A percentile compares a stretch with the other conserved stretches of the same genome.
These are phyloP conservation scores for Papiliotrema terrestris DNA, from an alignment of 1,284 basidiomycete species.

Conservation along the genomic window DNA sequence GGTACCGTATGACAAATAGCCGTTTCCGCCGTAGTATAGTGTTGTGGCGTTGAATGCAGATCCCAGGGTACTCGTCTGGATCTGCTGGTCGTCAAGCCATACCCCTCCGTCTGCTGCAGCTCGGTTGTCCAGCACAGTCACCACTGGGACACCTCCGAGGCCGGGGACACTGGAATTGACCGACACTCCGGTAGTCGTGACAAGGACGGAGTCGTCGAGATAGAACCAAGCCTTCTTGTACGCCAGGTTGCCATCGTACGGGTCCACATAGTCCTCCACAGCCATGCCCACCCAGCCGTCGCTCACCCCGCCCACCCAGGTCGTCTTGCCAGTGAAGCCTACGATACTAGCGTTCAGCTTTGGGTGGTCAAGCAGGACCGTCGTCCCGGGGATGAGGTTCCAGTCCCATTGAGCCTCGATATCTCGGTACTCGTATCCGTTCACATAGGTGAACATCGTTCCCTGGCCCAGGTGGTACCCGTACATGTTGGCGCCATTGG, in stretches of 20 bases:
- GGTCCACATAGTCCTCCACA: constrained; percentile 56
- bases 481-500: constrained; percentile 57
- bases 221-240: constrained; percentile 72
- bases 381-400: constrained; percentile 67
- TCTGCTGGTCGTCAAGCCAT: constrained; percentile 41
- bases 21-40: constrained; percentile 31
- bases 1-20: constrained; percentile 28
- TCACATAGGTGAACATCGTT: constrained; percentile 60
- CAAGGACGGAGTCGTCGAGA: constrained; percentile 60
- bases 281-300: constrained; percentile 57
- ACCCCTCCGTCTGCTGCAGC: constrained; percentile 48
- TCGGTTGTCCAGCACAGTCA: constrained; percentile 63
- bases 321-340: constrained; percentile 52
- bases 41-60: constrained; percentile 14
- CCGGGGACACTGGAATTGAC: constrained; percentile 35
- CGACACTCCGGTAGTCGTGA: constrained; percentile 57
- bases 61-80: not conserved
- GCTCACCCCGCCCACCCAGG: constrained; percentile 63
- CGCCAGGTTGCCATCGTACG: constrained; percentile 55
- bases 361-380: constrained; percentile 58
- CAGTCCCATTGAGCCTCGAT: constrained; percentile 67
- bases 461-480: constrained; percentile 68
- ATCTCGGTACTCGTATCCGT: constrained; percentile 65
- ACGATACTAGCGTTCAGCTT: constrained; percentile 53
- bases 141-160: constrained; percentile 52